phyloP scores from a whole-genome alignment of 495 filamentous ascomycete species.

The Penicillium chermesinum region DNA sequence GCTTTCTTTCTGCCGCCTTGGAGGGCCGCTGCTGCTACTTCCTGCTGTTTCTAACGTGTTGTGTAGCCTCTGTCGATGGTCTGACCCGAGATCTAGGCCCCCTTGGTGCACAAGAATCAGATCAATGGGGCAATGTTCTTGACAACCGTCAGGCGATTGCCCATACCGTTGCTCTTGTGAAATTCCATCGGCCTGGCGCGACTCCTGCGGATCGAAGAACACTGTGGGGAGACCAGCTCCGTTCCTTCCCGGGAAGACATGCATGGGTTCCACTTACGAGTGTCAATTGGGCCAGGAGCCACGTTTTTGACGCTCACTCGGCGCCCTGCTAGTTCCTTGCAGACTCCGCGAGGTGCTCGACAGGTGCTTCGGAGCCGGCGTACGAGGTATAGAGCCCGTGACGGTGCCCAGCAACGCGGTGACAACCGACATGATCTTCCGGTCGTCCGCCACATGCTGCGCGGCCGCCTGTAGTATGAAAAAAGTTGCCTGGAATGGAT shows the following conservation, averaged over 20 bases:
- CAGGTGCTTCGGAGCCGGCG: conserved; percentile 35
- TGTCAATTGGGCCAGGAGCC: conserved; percentile 39
- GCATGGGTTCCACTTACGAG: conserved; percentile 25
- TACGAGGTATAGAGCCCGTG: conserved; percentile 38
- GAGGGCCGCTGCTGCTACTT: too few species aligned
- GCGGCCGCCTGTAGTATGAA: conserved; percentile 35
- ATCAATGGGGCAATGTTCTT: conserved; percentile 36
- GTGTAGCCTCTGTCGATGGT: conserved; percentile 42
- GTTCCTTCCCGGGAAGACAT: background rate
- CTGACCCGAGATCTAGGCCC: conserved; percentile 35
- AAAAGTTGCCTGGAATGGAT: conserved; percentile 35
- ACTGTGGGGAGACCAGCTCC: conserved; percentile 10
- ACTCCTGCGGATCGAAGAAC: conserved; percentile 35
- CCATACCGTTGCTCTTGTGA: conserved; percentile 32
- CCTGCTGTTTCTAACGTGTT: conserved; percentile 26
- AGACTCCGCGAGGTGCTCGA: conserved; percentile 36
- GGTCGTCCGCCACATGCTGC: conserved; percentile 26
- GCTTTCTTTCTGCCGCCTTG: too few species aligned
- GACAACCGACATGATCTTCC: conserved; percentile 36
- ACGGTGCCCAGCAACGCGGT: conserved; percentile 34
- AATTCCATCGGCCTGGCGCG: conserved; percentile 28
- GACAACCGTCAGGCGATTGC: conserved; percentile 26
- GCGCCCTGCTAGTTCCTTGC: conserved; percentile 35
- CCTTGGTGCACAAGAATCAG: conserved; percentile 34
- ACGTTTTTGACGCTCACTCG: conserved; percentile 34